Evolutionary conservation across 2,329 filamentous ascomycete species (phyloP).

Genomic region (Colletotrichum sp.): DNA sequence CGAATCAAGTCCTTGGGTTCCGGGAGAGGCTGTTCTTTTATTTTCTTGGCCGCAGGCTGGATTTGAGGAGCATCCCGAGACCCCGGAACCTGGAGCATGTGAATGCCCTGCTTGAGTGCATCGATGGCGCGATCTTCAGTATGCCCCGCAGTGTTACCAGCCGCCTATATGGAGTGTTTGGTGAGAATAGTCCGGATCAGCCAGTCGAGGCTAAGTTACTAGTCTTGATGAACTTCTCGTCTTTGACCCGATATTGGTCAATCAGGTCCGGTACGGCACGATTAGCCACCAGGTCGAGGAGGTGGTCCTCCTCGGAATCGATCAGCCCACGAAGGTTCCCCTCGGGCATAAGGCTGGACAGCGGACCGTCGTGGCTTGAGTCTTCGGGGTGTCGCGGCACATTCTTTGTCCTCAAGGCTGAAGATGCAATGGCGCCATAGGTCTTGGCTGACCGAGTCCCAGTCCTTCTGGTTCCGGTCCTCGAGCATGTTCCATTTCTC

Average conservation of each 20-base stretch:
- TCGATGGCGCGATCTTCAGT: slow-evolving; percentile 28
- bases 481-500: no score
- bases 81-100: neutral
- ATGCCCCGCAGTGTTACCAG: slow-evolving; percentile 33
- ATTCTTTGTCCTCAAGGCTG: no score
- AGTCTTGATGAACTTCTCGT: slow-evolving; percentile 30
- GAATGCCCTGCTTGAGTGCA: slow-evolving; percentile 33
- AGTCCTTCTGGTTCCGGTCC: no score
- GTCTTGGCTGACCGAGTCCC: no score
- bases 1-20: slow-evolving; percentile 33
- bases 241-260: slow-evolving; percentile 38
- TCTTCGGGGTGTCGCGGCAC: slow-evolving; percentile 25
- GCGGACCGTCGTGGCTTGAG: slow-evolving; percentile 35
- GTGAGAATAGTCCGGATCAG: neutral
- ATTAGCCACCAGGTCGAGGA: slow-evolving; percentile 43
- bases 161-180: no score
- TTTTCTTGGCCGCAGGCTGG: neutral
- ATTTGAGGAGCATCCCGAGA: neutral
- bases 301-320: slow-evolving; percentile 34
- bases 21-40: slow-evolving; percentile 32
- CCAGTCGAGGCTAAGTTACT: neutral
- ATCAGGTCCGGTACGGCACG: slow-evolving; percentile 36
- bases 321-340: slow-evolving; percentile 48
- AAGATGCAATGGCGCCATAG: no score
- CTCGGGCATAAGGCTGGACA: slow-evolving; percentile 44